Conservation (phyloP, 441 rosid genomes). For the Croton laevigatus region DNA sequence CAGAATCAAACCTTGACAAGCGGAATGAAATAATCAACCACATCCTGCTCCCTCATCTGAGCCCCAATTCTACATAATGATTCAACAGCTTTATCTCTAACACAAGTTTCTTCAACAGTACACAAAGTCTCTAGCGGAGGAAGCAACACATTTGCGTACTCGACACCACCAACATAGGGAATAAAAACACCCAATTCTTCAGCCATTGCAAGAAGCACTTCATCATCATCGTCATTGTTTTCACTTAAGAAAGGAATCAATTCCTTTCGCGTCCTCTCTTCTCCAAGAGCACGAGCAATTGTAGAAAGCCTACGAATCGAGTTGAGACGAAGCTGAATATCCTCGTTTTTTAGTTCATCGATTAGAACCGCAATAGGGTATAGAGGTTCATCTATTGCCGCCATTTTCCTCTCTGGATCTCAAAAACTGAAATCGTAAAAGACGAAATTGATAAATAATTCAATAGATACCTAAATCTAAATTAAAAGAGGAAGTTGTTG, state of each 20-base stretch:
- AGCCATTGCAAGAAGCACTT: conserved; percentile 96
- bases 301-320: conserved; percentile 82
- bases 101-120: conserved; percentile 88
- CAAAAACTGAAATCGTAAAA: neutral
- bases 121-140: conserved; percentile 83
- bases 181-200: conserved; percentile 90
- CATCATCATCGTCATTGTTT: conserved; percentile 94
- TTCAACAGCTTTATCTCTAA: conserved; percentile 85
- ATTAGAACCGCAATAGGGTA: conserved; percentile 90
- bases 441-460: neutral
- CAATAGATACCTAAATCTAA: conserved; percentile 30
- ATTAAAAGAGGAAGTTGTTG: neutral
- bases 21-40: conserved; percentile 73
- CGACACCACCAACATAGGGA: conserved; percentile 92
- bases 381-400: conserved; percentile 79
- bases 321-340: conserved; percentile 88
- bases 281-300: conserved; percentile 93
- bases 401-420: conserved; percentile 37
- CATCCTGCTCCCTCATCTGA: conserved; percentile 80
- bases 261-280: conserved; percentile 89
- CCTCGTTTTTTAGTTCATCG: conserved; percentile 92
- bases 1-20: conserved; percentile 63
- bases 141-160: conserved; percentile 71
- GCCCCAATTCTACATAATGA: conserved; percentile 82
- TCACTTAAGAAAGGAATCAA: conserved; percentile 85